A percentile compares a stretch with the other conserved stretches of the same genome.
Conservation (phyloP, 352 stramenopile species). For the Phytophthora pisi region DNA sequence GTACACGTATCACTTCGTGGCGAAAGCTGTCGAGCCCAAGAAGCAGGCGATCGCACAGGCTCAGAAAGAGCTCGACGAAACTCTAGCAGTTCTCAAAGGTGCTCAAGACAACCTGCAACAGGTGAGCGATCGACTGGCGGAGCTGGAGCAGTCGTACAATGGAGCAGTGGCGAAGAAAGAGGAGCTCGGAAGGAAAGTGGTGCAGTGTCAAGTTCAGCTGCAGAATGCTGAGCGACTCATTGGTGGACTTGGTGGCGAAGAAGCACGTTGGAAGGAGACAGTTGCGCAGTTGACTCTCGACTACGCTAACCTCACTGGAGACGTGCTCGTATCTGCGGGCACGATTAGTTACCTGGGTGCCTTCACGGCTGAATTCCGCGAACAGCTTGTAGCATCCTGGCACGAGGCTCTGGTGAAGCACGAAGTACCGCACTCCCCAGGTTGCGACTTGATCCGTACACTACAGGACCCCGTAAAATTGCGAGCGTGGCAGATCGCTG, state of each 20-base stretch:
- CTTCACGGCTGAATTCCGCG: constrained; percentile 89
- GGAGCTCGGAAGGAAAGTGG: constrained; percentile 87
- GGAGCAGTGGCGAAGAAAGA: constrained; percentile 91
- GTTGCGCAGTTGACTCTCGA: constrained; percentile 78
- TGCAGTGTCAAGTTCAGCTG: constrained; percentile 90
- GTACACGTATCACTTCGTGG: constrained; percentile 94
- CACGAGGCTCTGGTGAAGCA: constrained; percentile 65
- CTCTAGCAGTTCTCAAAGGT: constrained; percentile 78
- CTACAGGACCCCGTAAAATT: constrained; percentile 90
- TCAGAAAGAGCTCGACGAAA: constrained; percentile 88
- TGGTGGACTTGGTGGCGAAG: constrained; percentile 81
- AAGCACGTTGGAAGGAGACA: constrained; percentile 85
- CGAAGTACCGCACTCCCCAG: constrained; percentile 72
- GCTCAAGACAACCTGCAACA: constrained; percentile 86
- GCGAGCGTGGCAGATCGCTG: constrained; percentile 87
- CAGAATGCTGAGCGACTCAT: constrained; percentile 89
- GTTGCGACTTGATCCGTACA: constrained; percentile 88
- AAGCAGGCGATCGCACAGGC: constrained; percentile 86
- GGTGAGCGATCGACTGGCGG: constrained; percentile 83
- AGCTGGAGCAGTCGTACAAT: constrained; percentile 88
- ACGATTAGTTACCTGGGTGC: constrained; percentile 90
- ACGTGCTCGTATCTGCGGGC: constrained; percentile 85
- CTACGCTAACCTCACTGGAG: constrained; percentile 81
- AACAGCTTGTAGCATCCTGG: constrained; percentile 68
- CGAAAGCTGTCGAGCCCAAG: constrained; percentile 92